Conservation (phyloP, 352 stramenopile species). For the Globisporangium canariense region DNA sequence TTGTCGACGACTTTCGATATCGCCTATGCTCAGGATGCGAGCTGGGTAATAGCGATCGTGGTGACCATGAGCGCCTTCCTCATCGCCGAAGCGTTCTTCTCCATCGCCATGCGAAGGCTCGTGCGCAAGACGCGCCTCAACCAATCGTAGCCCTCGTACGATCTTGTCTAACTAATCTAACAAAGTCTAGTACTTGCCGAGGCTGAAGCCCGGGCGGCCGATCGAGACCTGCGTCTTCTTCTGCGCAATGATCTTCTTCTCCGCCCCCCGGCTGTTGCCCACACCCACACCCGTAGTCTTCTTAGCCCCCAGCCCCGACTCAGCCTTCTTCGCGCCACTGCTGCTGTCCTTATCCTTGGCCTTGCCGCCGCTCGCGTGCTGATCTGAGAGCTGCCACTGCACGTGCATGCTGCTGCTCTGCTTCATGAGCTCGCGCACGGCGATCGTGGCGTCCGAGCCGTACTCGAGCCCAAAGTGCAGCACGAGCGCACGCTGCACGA, state of each 20-base stretch:
- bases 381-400: slow-evolving; percentile 48
- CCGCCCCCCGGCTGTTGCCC: slow-evolving; percentile 29
- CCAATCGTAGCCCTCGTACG: slow-evolving; percentile 5
- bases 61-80: slow-evolving; percentile 36
- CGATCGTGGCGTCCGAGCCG: slow-evolving; percentile 90
- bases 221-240: slow-evolving; percentile 83
- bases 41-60: slow-evolving; percentile 34
- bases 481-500: slow-evolving; percentile 34
- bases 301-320: slow-evolving; percentile 2
- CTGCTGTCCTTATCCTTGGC: not conserved
- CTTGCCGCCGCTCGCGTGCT: slow-evolving; percentile 8
- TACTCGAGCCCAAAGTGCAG: slow-evolving; percentile 63
- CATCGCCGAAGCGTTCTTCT: slow-evolving; percentile 38
- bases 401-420: slow-evolving; percentile 83
- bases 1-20: not conserved
- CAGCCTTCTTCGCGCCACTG: not conserved
- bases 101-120: slow-evolving; percentile 28
- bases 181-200: slow-evolving; percentile 53
- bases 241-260: slow-evolving; percentile 51
- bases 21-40: slow-evolving; percentile 22
- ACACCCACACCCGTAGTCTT: slow-evolving; percentile 4
- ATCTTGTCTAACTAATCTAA: slow-evolving; percentile 1
- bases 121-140: slow-evolving; percentile 11
- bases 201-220: slow-evolving; percentile 73
- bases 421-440: slow-evolving; percentile 95